Base-by-base conservation (phyloP, 129 eudicot species). In the Lactuca sativa region DNA sequence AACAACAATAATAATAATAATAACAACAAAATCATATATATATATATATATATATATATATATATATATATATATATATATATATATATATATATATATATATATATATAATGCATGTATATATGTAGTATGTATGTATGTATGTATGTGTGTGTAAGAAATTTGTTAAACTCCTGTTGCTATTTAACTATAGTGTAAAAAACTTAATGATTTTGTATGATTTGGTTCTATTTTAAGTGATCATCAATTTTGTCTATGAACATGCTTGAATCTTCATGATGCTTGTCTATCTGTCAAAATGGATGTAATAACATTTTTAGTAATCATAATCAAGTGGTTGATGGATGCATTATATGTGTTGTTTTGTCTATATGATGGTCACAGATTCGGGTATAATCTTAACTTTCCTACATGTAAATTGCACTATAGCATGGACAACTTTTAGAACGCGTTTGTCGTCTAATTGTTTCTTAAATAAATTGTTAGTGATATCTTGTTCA, bases 251-350 rank as follows among this genome's bases (percentile, higher is more conserved):
- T 57, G 41, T 56, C 9, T 33, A 7, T 14, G 57, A 70, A 58
- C n/a, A 31, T 59, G 44, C 8, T 30, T n/a, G 41, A 57, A 43
- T 61, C 54, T 51, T 61, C 38, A 62, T 60, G 33, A 72, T 52
- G 4, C 15, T 62, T 49, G 61, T 34, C 52, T 32, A 58, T 25
- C n/a, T 44, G 33, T 25, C 38, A 34, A 61, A 61, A 52, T 34
- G 18, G 61, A 60, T 18, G 44, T 40, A 41, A 37, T 48, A 59
- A 36, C 32, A 67, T 67, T 67, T 75, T 75, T 60, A 51, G 34
- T 36, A 14, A 37, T 67, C 7, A 14, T n/a, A 70, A 71, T 71
- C 18, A 47, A 48, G 18, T 71, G 63, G 67, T 4, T 48, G 59
- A 61, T 59, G 40, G 49, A 59, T 57, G 33, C 40, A 34, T 11